These are phyloP conservation scores for Didymella arachidicola DNA, from an alignment of 2,329 filamentous ascomycete genomes.

Conservation along the genomic window DNA sequence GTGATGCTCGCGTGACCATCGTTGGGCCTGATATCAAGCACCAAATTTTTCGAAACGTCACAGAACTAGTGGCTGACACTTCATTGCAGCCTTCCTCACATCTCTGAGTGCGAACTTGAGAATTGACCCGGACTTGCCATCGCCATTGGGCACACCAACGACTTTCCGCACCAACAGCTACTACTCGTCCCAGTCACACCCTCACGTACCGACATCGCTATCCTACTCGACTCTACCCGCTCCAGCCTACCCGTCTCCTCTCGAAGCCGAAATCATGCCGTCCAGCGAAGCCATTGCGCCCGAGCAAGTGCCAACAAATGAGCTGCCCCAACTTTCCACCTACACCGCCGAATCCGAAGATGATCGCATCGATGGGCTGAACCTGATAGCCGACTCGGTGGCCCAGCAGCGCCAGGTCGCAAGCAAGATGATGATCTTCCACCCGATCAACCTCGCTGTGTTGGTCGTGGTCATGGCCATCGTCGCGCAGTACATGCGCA, in stretches of 20 bases:
- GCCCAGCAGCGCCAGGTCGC: conserved; percentile 80
- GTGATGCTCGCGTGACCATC: conserved; percentile 31
- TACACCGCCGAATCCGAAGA: conserved; percentile 58
- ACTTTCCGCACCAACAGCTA: conserved; percentile 54
- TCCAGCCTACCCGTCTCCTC: conserved; percentile 45
- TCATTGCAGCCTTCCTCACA: conserved; percentile 75
- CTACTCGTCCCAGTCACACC: conserved; percentile 63
- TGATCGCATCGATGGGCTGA: conserved; percentile 73
- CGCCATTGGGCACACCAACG: conserved; percentile 71
- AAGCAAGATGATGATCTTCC: conserved; percentile 62
- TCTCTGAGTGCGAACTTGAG: conserved; percentile 82
- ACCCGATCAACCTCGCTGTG: conserved; percentile 49
- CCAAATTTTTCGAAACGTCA: conserved; percentile 1
- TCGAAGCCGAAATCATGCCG: conserved; percentile 48
- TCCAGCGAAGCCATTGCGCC: conserved; percentile 41
- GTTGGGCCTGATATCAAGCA: conserved; percentile 17
- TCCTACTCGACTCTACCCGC: conserved; percentile 55
- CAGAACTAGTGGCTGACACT: conserved; percentile 22
- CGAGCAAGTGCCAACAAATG: conserved; percentile 29
- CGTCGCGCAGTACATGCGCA: conserved; percentile 51
- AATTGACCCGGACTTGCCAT: conserved; percentile 65
- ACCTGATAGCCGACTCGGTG: conserved; percentile 80
- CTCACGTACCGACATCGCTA: conserved; percentile 59
- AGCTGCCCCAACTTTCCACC: conserved; percentile 67
- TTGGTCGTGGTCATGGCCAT: conserved; percentile 52